Conservation (phyloP, 257 asterid species). For the Jasminum sambac region DNA sequence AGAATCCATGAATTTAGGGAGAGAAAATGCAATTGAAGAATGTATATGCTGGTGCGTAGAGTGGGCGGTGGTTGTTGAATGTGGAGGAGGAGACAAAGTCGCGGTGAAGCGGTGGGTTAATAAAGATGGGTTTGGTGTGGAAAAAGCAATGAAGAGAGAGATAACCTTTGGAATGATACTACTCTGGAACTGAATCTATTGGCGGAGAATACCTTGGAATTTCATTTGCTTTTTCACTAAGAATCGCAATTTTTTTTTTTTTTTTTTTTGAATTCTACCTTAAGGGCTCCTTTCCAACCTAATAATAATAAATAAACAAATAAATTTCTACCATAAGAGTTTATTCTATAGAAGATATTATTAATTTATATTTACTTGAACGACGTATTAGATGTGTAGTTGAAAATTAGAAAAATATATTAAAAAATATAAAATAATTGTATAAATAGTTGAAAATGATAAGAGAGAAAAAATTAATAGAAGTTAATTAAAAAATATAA, state of each 20-base stretch:
- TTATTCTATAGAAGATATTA: no score
- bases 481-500: no score
- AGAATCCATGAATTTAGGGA: slow-evolving; percentile 17
- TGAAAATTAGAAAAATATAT: no score
- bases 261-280: neutral
- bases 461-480: no score
- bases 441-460: no score
- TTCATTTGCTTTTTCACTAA: neutral
- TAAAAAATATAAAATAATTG: no score
- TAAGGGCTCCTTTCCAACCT: no score
- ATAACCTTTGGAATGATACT: neutral
- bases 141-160: slow-evolving; percentile 3
- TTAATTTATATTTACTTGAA: no score
- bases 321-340: no score
- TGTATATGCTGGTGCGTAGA: neutral
- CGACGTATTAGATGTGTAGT: no score
- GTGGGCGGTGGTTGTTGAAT: no score
- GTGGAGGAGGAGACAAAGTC: neutral
- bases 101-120: slow-evolving; percentile 21
- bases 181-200: slow-evolving; percentile 27
- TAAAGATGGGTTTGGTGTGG: slow-evolving; percentile 35
- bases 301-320: no score
- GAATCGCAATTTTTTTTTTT: neutral
- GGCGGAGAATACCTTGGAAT: slow-evolving; percentile 23
- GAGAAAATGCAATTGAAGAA: neutral